phyloP scores from a whole-genome alignment of 2,329 filamentous ascomycete species.

The Didymella sp. region DNA sequence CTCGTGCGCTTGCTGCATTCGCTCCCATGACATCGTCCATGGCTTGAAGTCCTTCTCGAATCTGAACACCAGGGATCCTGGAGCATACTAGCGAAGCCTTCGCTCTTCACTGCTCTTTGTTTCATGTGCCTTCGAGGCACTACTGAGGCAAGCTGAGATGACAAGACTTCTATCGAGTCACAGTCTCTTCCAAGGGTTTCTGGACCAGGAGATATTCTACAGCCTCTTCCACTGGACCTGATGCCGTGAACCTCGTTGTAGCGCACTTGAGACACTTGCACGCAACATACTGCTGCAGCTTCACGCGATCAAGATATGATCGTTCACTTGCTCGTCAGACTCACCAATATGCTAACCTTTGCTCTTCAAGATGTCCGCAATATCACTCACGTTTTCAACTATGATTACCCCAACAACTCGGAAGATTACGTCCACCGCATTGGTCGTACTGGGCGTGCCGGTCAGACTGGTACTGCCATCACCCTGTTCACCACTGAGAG shows the following conservation, averaged over 20 bases:
- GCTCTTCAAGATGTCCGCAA: slow-evolving; percentile 95
- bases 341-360: slow-evolving; percentile 76
- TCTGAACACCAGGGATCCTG: slow-evolving; percentile 83
- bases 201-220: slow-evolving; percentile 67
- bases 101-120: slow-evolving; percentile 75
- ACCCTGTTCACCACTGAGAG: slow-evolving; percentile 99
- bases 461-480: slow-evolving; percentile 93
- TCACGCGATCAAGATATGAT: slow-evolving; percentile 66
- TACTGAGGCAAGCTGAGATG: slow-evolving; percentile 77
- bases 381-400: slow-evolving; percentile 99
- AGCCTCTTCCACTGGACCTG: slow-evolving; percentile 55
- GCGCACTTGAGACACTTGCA: slow-evolving; percentile 64
- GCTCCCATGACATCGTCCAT: slow-evolving; percentile 91
- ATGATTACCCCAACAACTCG: slow-evolving; percentile 97
- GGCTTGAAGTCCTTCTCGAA: slow-evolving; percentile 83
- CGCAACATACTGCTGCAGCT: slow-evolving; percentile 61
- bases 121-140: slow-evolving; percentile 71
- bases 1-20: slow-evolving; percentile 75
- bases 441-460: slow-evolving; percentile 73
- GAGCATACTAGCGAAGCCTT: slow-evolving; percentile 76
- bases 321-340: slow-evolving; percentile 53
- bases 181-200: slow-evolving; percentile 73
- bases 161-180: slow-evolving; percentile 75
- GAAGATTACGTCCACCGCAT: slow-evolving; percentile 75
- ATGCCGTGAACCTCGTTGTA: slow-evolving; percentile 55